A percentile compares a stretch with the other conserved stretches of the same genome.
phyloP scores from a whole-genome alignment of 1,284 basidiomycete species.

The Inonotus obliquus region DNA sequence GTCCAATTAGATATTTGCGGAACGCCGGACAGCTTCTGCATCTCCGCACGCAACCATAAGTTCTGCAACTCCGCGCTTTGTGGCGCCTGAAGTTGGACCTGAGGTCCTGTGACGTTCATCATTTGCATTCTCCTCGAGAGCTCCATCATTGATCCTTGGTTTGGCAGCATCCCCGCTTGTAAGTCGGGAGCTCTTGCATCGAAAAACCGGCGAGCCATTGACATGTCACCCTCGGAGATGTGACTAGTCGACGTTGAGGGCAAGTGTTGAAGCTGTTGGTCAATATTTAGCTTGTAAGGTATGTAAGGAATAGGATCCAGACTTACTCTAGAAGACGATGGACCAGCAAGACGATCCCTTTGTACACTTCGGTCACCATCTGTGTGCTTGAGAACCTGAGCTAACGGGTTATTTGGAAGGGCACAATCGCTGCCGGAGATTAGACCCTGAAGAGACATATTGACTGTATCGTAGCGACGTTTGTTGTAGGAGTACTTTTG shows the following conservation, averaged over 20 bases:
- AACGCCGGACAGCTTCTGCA: slow-evolving; percentile 23
- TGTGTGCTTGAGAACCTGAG: slow-evolving; percentile 88
- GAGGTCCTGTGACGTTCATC: slow-evolving; percentile 22
- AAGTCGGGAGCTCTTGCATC: slow-evolving; percentile 36
- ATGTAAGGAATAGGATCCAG: background rate
- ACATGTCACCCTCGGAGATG: slow-evolving; percentile 58
- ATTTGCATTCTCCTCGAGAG: slow-evolving; percentile 25
- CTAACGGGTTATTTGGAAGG: slow-evolving; percentile 80
- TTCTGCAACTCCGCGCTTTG: slow-evolving; percentile 17
- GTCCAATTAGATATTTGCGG: slow-evolving; percentile 38
- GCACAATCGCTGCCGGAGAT: slow-evolving; percentile 92
- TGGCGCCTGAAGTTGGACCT: slow-evolving; percentile 16
- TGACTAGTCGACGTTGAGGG: slow-evolving; percentile 47
- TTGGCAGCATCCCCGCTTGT: slow-evolving; percentile 22
- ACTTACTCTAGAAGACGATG: slow-evolving; percentile 64
- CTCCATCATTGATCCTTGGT: background rate
- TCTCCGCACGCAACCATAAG: slow-evolving; percentile 10
- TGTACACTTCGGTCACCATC: slow-evolving; percentile 88
- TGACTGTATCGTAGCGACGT: background rate
- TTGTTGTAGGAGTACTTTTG: background rate
- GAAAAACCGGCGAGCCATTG: slow-evolving; percentile 78
- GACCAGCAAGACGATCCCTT: slow-evolving; percentile 69
- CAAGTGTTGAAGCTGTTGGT: slow-evolving; percentile 62
- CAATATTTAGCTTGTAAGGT: background rate
- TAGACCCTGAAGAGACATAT: slow-evolving; percentile 74